These are phyloP conservation scores for Geoglossum cookeanum DNA, from an alignment of 2,329 filamentous ascomycete species.

Conservation along the genomic window DNA sequence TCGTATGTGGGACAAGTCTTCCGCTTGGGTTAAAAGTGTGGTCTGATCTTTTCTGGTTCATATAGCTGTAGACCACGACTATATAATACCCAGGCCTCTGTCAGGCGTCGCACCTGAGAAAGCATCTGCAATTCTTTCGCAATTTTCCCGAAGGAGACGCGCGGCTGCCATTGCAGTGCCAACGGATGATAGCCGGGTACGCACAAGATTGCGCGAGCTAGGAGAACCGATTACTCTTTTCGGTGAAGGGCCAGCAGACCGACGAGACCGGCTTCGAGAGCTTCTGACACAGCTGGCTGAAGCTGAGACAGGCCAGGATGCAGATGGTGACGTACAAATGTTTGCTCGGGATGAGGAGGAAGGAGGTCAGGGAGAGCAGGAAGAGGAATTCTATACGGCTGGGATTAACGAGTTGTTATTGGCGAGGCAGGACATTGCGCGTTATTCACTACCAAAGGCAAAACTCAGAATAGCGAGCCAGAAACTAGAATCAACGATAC, in stretches of 20 bases:
- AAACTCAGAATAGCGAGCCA: constrained; percentile 60
- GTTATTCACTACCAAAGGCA: constrained; percentile 67
- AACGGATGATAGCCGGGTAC: constrained; percentile 79
- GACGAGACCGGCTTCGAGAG: constrained; percentile 70
- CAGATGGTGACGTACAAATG: constrained; percentile 31
- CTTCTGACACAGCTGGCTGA: constrained; percentile 58
- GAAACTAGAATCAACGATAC: constrained; percentile 62
- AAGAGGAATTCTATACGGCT: constrained; percentile 90
- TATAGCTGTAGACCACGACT: constrained; percentile 57
- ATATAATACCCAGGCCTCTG: constrained; percentile 49
- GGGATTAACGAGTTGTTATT: constrained; percentile 56
- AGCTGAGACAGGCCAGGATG: constrained; percentile 32
- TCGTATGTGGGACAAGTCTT: constrained; percentile 29
- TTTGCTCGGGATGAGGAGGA: constrained; percentile 38
- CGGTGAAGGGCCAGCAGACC: constrained; percentile 69
- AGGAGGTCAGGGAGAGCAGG: constrained; percentile 38
- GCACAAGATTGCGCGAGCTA: constrained; percentile 59
- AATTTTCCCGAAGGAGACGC: constrained; percentile 80
- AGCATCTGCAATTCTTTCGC: constrained; percentile 65
- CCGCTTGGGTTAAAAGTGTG: neutral
- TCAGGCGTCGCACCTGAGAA: constrained; percentile 58
- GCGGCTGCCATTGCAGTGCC: constrained; percentile 81
- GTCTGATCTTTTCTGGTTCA: neutral
- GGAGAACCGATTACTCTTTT: constrained; percentile 93
- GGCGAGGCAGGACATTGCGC: constrained; percentile 60